phyloP scores from a whole-genome alignment of 805 yeast genomes.

The Sungouiella thailandica region DNA sequence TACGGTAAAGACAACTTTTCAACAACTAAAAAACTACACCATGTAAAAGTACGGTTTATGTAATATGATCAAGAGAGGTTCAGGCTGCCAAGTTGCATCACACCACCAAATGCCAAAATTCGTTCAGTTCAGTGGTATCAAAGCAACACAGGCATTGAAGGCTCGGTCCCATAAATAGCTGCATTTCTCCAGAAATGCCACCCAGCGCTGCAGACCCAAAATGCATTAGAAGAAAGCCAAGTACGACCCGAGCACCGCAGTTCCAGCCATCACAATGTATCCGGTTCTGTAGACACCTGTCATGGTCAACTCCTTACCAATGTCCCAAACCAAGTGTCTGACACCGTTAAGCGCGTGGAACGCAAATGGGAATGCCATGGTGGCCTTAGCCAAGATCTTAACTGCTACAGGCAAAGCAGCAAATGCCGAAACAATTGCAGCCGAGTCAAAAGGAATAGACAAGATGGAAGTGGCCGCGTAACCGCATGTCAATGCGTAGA shows the following conservation, averaged over 20 bases:
- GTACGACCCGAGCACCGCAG: constrained; percentile 54
- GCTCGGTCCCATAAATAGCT: too few relatives aligned
- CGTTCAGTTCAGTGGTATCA: too few relatives aligned
- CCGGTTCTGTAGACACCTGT: constrained; percentile 93
- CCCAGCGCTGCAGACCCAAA: not conserved
- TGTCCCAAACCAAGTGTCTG: constrained; percentile 93
- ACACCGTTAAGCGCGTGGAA: constrained; percentile 84
- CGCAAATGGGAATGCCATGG: constrained; percentile 76
- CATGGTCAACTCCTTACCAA: constrained; percentile 71
- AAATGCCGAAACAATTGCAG: constrained; percentile 48
- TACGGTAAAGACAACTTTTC: too few relatives aligned
- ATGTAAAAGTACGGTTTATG: too few relatives aligned
- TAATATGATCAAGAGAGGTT: too few relatives aligned
- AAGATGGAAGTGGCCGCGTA: constrained; percentile 65
- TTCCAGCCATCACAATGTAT: constrained; percentile 68
- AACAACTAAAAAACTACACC: too few relatives aligned
- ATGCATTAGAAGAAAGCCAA: constrained; percentile 38
- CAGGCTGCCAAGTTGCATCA: too few relatives aligned
- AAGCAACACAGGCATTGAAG: too few relatives aligned
- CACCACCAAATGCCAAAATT: too few relatives aligned
- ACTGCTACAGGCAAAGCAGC: constrained; percentile 60
- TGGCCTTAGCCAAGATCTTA: constrained; percentile 62
- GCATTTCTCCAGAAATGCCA: not conserved
- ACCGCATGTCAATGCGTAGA: constrained; percentile 71
- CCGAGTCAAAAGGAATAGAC: constrained; percentile 53